Conservation (phyloP, 768 basidiomycete species). For the Lactifluus echinatus region DNA sequence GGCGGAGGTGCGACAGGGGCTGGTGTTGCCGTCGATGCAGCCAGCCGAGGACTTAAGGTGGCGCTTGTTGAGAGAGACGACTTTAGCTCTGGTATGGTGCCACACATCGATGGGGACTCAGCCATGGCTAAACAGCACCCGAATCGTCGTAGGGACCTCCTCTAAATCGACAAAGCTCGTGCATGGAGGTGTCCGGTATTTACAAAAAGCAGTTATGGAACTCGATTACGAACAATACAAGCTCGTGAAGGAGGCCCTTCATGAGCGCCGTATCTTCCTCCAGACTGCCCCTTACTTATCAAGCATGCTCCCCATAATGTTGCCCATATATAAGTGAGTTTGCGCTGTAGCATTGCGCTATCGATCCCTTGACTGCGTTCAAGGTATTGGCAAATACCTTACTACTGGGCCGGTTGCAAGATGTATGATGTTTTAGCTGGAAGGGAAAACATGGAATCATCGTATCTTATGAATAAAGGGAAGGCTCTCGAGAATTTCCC, state of each 20-base stretch:
- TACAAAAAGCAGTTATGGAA: conserved; percentile 94
- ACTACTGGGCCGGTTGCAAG: conserved; percentile 93
- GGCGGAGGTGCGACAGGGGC: conserved; percentile 96
- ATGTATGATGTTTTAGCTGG: conserved; percentile 94
- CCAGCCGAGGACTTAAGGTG: conserved; percentile 82
- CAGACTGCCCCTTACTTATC: conserved; percentile 93
- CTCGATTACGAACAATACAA: conserved; percentile 96
- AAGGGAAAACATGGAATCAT: conserved; percentile 92
- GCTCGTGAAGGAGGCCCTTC: conserved; percentile 89
- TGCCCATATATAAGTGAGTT: conserved; percentile 86
- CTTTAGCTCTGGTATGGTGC: conserved; percentile 67
- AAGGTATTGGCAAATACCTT: conserved; percentile 95
- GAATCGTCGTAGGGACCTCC: conserved; percentile 61
- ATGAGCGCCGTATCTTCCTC: conserved; percentile 88
- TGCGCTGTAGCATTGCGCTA: neutral
- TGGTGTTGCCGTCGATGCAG: conserved; percentile 94
- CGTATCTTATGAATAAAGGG: conserved; percentile 91
- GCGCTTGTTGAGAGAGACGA: conserved; percentile 91
- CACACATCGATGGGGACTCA: neutral
- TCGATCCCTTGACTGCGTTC: neutral
- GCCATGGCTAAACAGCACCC: neutral
- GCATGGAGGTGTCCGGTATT: conserved; percentile 94
- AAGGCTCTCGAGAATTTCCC: conserved; percentile 94
- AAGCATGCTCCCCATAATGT: conserved; percentile 91
- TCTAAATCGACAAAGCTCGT: conserved; percentile 98